phyloP scores from a whole-genome alignment of 345 rosid species.

The Brassica juncea region DNA sequence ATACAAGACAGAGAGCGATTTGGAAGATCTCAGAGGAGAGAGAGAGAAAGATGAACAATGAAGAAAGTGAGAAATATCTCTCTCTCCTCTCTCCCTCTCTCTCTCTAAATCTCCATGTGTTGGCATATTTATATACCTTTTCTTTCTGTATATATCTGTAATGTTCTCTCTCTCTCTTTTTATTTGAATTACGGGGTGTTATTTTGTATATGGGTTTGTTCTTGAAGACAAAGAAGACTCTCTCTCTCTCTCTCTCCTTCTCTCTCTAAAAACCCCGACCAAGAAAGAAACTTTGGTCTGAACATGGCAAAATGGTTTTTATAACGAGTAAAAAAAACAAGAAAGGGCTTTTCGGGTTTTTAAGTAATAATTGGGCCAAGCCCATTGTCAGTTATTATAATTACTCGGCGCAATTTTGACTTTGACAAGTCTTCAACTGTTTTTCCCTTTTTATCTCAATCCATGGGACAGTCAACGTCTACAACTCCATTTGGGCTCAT shows the following conservation, averaged over 20 bases:
- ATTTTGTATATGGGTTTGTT: constrained; percentile 13
- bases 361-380: neutral
- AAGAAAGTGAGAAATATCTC: constrained; percentile 28
- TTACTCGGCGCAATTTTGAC: neutral
- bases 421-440: neutral
- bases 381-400: neutral
- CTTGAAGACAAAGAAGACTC: constrained; percentile 18
- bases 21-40: constrained; percentile 35
- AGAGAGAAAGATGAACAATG: constrained; percentile 23
- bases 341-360: constrained; percentile 4
- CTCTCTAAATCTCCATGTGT: constrained; percentile 30
- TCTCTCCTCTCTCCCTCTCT: constrained; percentile 6
- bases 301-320: constrained; percentile 28
- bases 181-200: neutral
- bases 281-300: constrained; percentile 25
- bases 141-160: constrained; percentile 40
- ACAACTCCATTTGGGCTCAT: constrained; percentile 32
- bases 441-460: constrained; percentile 30
- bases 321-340: constrained; percentile 6
- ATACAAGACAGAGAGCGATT: neutral
- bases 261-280: constrained; percentile 25
- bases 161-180: constrained; percentile 6
- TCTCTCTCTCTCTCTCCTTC: constrained; percentile 25
- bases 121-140: constrained; percentile 35
- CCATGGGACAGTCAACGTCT: constrained; percentile 45